Conservation (phyloP, 495 filamentous ascomycete genomes). For the Mytilinidion resinicola region DNA sequence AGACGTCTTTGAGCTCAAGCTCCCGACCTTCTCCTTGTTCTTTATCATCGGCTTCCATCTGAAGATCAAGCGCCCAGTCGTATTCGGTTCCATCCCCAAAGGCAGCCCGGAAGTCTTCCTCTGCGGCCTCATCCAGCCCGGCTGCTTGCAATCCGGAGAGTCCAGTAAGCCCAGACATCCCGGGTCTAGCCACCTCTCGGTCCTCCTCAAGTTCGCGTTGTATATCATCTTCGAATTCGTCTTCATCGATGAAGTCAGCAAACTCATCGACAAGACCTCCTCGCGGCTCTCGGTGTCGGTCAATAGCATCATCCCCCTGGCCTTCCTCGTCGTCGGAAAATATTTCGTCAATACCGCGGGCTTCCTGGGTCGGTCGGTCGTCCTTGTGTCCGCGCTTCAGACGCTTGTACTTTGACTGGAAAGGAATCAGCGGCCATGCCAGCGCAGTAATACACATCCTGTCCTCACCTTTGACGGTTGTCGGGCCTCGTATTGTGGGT, state of each 20-base stretch:
- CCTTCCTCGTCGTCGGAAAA: conserved; percentile 91
- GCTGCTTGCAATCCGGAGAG: conserved; percentile 58
- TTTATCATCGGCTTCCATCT: conserved; percentile 67
- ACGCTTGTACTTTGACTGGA: conserved; percentile 83
- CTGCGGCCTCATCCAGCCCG: conserved; percentile 80
- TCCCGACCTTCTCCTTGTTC: conserved; percentile 59
- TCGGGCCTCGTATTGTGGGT: conserved; percentile 61
- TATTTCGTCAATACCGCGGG: conserved; percentile 75
- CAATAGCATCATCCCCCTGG: conserved; percentile 31
- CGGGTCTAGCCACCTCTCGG: conserved; percentile 70
- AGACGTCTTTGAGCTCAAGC: conserved; percentile 94
- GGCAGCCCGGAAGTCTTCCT: conserved; percentile 90
- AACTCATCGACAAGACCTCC: conserved; percentile 69
- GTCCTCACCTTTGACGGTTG: conserved; percentile 55
- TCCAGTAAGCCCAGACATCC: conserved; percentile 56
- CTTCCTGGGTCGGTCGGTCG: conserved; percentile 50
- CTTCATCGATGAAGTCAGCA: conserved; percentile 95
- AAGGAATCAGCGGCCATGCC: background rate
- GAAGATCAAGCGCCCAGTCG: conserved; percentile 81
- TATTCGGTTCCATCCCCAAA: conserved; percentile 95
- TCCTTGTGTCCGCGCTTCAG: conserved; percentile 88
- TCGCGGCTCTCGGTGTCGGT: conserved; percentile 43
- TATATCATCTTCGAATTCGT: conserved; percentile 76
- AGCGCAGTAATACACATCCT: background rate
- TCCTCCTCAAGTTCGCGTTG: conserved; percentile 59